Conservation (phyloP, 176 grass and related monocot genomes). For the Areca catechu region DNA sequence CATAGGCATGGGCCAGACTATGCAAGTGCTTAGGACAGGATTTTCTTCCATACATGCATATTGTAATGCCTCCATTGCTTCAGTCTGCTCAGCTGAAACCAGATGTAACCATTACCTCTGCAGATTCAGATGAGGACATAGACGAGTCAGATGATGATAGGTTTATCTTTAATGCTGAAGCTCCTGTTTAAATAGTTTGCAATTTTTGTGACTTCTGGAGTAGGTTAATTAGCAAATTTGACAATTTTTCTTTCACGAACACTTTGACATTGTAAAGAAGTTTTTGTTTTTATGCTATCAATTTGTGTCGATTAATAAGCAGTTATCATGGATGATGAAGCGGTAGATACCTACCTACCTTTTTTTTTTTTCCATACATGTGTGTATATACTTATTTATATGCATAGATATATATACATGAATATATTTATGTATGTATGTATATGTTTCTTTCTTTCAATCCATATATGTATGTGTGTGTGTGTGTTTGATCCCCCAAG, state of each 20-base stretch:
- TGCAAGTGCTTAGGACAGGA: constrained; percentile 99
- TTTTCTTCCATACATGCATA: constrained; percentile 97
- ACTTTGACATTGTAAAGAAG: too few species aligned
- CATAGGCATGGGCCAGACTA: constrained; percentile 90
- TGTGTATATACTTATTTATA: too few species aligned
- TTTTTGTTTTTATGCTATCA: too few species aligned
- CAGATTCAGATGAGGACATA: constrained; percentile 93
- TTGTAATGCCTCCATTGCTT: constrained; percentile 97
- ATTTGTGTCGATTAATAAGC: too few species aligned
- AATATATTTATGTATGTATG: too few species aligned
- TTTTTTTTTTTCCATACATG: too few species aligned
- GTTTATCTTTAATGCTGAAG: constrained; percentile 28
- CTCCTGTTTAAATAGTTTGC: not conserved
- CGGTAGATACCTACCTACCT: too few species aligned
- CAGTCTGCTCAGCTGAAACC: constrained; percentile 98
- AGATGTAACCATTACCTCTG: constrained; percentile 93
- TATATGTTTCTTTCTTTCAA: too few species aligned
- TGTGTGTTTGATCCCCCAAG: too few species aligned
- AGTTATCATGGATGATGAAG: too few species aligned
- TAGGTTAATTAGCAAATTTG: not conserved
- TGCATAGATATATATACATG: too few species aligned
- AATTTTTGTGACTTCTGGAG: not conserved
- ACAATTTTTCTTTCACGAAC: not conserved
- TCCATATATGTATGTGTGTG: too few species aligned
- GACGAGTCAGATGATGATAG: constrained; percentile 92